These are phyloP conservation scores for Colletotrichum viniferum DNA, from an alignment of 2,329 filamentous ascomycete genomes.

Conservation along the genomic window DNA sequence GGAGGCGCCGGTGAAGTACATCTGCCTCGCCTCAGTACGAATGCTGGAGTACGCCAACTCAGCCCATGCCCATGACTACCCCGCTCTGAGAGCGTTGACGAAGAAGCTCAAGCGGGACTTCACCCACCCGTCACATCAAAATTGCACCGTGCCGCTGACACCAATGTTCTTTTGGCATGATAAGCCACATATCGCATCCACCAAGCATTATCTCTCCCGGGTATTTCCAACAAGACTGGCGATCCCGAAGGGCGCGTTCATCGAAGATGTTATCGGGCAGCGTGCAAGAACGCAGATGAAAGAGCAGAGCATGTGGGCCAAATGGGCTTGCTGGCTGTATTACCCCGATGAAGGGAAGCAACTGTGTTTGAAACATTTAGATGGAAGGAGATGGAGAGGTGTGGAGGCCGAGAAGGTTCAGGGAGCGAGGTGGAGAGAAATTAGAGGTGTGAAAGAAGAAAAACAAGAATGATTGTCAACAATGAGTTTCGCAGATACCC, in stretches of 20 bases:
- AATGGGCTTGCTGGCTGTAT: slow-evolving; percentile 62
- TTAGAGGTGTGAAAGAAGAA: neutral
- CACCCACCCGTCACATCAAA: neutral
- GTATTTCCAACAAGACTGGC: slow-evolving; percentile 56
- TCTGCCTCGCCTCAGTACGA: slow-evolving; percentile 56
- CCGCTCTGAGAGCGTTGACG: slow-evolving; percentile 46
- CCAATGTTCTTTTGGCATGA: slow-evolving; percentile 65
- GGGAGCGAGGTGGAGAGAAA: neutral
- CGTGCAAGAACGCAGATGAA: slow-evolving; percentile 62
- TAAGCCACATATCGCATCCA: slow-evolving; percentile 57
- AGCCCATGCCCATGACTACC: slow-evolving; percentile 46
- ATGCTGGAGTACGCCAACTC: slow-evolving; percentile 56
- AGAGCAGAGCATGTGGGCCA: slow-evolving; percentile 47
- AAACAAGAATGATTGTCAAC: neutral
- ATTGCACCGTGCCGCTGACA: slow-evolving; percentile 46
- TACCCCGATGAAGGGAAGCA: slow-evolving; percentile 50
- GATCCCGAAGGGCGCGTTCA: slow-evolving; percentile 57
- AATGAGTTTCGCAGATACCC: neutral
- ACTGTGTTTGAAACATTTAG: slow-evolving; percentile 53
- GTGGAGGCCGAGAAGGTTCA: slow-evolving; percentile 32
- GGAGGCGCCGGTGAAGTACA: slow-evolving; percentile 49
- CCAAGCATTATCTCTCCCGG: slow-evolving; percentile 51
- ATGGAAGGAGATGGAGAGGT: slow-evolving; percentile 56
- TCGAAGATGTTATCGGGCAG: slow-evolving; percentile 61
- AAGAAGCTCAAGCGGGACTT: slow-evolving; percentile 46